Evolutionary conservation across 768 basidiomycete species (phyloP).

Genomic region (Stropharia rugosoannulata): DNA sequence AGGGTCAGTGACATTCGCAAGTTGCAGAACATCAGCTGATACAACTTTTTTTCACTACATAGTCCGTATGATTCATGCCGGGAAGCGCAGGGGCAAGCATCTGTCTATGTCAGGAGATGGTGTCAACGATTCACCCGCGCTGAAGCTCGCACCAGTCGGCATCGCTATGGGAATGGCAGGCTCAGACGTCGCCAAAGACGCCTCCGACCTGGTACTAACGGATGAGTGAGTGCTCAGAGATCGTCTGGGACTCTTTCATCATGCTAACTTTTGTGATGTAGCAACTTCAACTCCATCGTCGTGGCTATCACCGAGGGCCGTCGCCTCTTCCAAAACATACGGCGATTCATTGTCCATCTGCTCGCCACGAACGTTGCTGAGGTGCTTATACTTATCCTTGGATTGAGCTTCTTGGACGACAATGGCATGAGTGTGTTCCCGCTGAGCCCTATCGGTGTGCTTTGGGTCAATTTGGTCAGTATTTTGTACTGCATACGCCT

Average conservation of each 20-base stretch:
- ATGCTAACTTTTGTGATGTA: constrained; percentile 7
- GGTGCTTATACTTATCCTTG: constrained; percentile 52
- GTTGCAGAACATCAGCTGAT: background rate
- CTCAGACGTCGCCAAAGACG: constrained; percentile 55
- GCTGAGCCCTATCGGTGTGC: constrained; percentile 49
- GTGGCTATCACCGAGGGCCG: constrained; percentile 57
- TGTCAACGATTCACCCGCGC: constrained; percentile 59
- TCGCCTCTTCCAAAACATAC: constrained; percentile 56
- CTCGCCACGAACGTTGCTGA: constrained; percentile 54
- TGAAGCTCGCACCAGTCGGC: constrained; percentile 54
- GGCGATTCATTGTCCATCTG: constrained; percentile 54
- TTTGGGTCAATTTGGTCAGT: constrained; percentile 52
- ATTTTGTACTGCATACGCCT: background rate
- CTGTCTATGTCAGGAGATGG: constrained; percentile 59
- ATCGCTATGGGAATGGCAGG: constrained; percentile 61
- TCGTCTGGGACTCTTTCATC: background rate
- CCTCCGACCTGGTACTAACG: constrained; percentile 54
- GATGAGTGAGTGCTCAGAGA: constrained; percentile 39
- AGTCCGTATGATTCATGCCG: constrained; percentile 57
- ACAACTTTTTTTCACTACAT: background rate
- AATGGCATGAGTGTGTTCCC: constrained; percentile 52
- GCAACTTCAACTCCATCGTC: constrained; percentile 61
- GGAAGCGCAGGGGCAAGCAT: constrained; percentile 51
- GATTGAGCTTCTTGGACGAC: constrained; percentile 54
- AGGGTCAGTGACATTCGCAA: constrained; percentile 23